These are phyloP conservation scores for Alternaria dauci DNA, from an alignment of 2,329 filamentous ascomycete genomes.

Conservation along the genomic window DNA sequence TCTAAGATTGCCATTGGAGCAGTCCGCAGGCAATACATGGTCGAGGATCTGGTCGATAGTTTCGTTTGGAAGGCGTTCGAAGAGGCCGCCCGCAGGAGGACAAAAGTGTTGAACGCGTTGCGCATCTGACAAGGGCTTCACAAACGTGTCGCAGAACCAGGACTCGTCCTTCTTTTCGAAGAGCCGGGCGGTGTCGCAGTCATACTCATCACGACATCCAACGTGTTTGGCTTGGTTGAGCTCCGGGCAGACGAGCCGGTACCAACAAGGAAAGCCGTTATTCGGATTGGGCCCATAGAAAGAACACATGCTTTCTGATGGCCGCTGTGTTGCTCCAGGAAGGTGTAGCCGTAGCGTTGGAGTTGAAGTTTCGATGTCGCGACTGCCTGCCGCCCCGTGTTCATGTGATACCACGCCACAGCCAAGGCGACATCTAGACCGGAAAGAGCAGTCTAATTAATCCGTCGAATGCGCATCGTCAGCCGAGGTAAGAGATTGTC, in stretches of 20 bases:
- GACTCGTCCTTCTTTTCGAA: background rate
- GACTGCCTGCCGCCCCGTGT: background rate
- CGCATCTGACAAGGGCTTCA: background rate
- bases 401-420: background rate
- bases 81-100: background rate
- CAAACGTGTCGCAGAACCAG: conserved; percentile 2
- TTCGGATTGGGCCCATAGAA: background rate
- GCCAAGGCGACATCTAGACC: background rate
- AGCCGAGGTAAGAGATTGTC: background rate
- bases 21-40: background rate
- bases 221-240: background rate
- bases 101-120: background rate
- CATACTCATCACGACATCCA: background rate
- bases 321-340: background rate
- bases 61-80: conserved; percentile 24
- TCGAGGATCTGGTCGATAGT: conserved; percentile 19
- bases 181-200: background rate
- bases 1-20: background rate
- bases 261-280: background rate
- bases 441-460: background rate
- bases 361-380: background rate
- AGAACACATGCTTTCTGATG: background rate
- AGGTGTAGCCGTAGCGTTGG: background rate
- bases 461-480: background rate
- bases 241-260: background rate